Evolutionary conservation across 2,329 filamentous ascomycete species (phyloP).

Genomic region (Aureobasidium sp.): DNA sequence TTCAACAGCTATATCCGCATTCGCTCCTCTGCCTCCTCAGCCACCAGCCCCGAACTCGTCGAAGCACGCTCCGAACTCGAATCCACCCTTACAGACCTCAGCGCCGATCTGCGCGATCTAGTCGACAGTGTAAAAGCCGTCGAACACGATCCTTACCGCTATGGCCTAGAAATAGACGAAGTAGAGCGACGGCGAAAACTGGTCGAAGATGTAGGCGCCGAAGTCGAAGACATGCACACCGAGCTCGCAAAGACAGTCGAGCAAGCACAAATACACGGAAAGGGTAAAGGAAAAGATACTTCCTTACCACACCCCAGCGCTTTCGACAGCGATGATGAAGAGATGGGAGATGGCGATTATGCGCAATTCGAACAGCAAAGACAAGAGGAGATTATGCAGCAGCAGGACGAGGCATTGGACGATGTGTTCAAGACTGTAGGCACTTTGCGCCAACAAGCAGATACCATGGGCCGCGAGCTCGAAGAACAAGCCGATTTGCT

Average conservation of each 20-base stretch:
- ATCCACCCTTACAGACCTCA: constrained; percentile 64
- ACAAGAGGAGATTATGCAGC: constrained; percentile 84
- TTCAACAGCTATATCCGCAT: constrained; percentile 96
- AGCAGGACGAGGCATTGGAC: constrained; percentile 90
- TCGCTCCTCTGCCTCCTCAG: constrained; percentile 68
- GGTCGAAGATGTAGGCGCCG: constrained; percentile 80
- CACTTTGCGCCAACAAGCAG: constrained; percentile 80
- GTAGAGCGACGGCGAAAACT: constrained; percentile 71
- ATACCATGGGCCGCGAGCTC: constrained; percentile 91
- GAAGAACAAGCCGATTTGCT: constrained; percentile 92
- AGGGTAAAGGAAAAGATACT: constrained; percentile 39
- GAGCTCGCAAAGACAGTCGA: constrained; percentile 61
- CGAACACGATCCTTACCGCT: constrained; percentile 79
- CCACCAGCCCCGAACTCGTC: constrained; percentile 61
- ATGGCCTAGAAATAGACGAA: constrained; percentile 77
- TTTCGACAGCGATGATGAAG: constrained; percentile 39
- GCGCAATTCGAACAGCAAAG: constrained; percentile 72
- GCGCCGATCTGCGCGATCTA: constrained; percentile 82
- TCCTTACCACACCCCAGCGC: constrained; percentile 55
- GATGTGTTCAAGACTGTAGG: constrained; percentile 90
- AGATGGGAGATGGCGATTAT: constrained; percentile 54
- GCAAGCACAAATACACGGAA: constrained; percentile 27
- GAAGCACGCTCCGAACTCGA: constrained; percentile 68
- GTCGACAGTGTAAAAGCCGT: constrained; percentile 79
- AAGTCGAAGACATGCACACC: constrained; percentile 82